Base-by-base conservation (phyloP, 352 stramenopile genomes). In the Pythium guiyangense region DNA sequence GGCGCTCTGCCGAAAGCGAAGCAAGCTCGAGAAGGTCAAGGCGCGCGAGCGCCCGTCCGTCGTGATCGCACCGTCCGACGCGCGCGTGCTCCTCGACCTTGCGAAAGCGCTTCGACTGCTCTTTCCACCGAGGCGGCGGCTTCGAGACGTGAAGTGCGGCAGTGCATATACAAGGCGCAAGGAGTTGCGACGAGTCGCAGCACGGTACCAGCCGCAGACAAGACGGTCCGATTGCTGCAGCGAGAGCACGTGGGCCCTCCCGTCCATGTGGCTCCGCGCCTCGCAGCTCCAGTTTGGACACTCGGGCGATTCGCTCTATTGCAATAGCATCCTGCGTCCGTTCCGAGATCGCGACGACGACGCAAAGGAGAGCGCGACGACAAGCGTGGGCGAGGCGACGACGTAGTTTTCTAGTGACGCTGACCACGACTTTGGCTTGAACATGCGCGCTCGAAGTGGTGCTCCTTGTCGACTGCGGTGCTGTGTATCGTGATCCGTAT, bases 21-120 rank as follows among this genome's bases (percentile, higher is more conserved):
- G 64, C 29, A 74, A 67, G 49, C 49, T 87, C 12, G 77, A 84
- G 57, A 87, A 74, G 44, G 57, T 59, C 34, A 79, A 79, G 31
- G 58, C 67, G 0, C 82, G 79, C 31, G 54, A 83, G 25, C 65
- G 65, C 53, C 59, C 10, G 37, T 43, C 37, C 3, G 37, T 18
- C 10, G 37, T 43, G 15, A 14, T 43, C 37, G 11, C 15, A 1
- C 70, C 70, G 48, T 55, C 52, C n/a, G 70, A 69, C 40, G 70
- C 37, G 10, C 37, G 37, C 11, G 37, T 43, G 3, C 37, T 43
- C 11, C 37, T 43, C 37, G 37, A 43, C 10, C 15, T 43, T 3
- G 15, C 37, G 2, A 43, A 43, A 18, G 37, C 37, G 37, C 37
- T 43, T 14, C 37, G 37, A 18, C 11, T 43, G 3, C 37, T 43